Percentiles rank a stretch among this genome's conserved stretches.
These are phyloP conservation scores for Mikania micrantha DNA, from an alignment of 129 eudicot species.

Conservation along the genomic window DNA sequence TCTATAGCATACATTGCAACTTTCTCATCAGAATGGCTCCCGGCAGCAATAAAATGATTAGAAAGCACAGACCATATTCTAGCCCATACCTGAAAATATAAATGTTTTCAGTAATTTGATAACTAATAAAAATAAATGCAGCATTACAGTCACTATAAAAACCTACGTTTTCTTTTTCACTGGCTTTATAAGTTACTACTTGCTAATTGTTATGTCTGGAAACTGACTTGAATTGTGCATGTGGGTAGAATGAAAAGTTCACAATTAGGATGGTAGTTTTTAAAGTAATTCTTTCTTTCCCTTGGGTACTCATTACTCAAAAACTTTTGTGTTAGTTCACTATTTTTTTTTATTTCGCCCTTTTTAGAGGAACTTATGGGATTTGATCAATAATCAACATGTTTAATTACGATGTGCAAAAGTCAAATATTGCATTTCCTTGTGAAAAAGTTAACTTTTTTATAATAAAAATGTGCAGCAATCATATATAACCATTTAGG, in stretches of 20 bases:
- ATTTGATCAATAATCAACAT: background rate
- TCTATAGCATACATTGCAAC: slow-evolving; percentile 92
- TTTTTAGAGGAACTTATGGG: background rate
- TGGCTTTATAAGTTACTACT: background rate
- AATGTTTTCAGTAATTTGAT: background rate
- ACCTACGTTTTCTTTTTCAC: background rate
- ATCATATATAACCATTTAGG: background rate
- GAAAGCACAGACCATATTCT: slow-evolving; percentile 85
- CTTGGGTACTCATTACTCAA: background rate
- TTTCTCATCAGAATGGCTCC: slow-evolving; percentile 87
- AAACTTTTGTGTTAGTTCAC: background rate
- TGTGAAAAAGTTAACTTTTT: background rate
- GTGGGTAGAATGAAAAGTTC: background rate
- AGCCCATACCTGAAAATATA: slow-evolving; percentile 76
- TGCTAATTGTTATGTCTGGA: background rate
- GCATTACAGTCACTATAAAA: background rate
- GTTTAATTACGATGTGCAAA: background rate
- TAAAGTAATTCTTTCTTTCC: background rate
- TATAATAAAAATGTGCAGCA: background rate
- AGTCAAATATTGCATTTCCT: background rate
- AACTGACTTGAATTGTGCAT: background rate
- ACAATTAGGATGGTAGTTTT: background rate
- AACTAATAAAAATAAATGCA: background rate
- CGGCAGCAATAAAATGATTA: slow-evolving; percentile 74
- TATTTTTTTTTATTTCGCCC: background rate